Evolutionary conservation across 768 basidiomycete species (phyloP), one percentile per base, ranked within the genome.

Genomic region (Fomitopsis pulvina): DNA sequence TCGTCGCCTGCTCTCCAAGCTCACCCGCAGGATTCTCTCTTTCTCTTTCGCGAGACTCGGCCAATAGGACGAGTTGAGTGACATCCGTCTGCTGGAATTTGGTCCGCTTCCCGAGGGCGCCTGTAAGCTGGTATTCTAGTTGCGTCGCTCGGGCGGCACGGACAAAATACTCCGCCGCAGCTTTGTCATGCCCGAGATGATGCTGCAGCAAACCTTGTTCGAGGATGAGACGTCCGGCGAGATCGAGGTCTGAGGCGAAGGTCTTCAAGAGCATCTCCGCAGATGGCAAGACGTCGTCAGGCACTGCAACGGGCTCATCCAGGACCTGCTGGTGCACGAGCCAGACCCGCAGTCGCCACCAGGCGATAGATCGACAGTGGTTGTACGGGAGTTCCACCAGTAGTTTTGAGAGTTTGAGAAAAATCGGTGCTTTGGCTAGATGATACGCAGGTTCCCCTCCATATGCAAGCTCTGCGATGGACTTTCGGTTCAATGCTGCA

Each of bases 401-500:
- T 22, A 89, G 69, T 58, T 86, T 79, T 0, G 94, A 80, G 48
- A 94, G 68, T 26, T 83, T 77, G 43, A 98, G 76, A 59, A 95
- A 82, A 20, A 78, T 65, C 5, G 92, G 76, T 30, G 66, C 68
- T 58, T 74, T 74, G 7, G 83, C 76, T 40, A 98, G 87, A 65
- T 98, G 96, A 68, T 98, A 99, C 0, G 90, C 92, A 8, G 96
- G 96, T 68, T 98, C 96, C 2, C 96, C 96, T 3, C 81, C 80
- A 53, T 78, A 80, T 0, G 93, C 84, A 38, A 99, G 78, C 53
- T 87, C 81, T 4, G 83, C 71, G 50, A 92, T 71, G 21, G 93
- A 80, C 41, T 79, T 79, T 25, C 69, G 66, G 58, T 92, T 77
- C 34, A 97, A 67, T 2, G 64, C 48, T 20, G 80, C 74, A 30